Evolutionary conservation across 2,329 filamentous ascomycete species (phyloP).

Genomic region (Anthostomella pinea): DNA sequence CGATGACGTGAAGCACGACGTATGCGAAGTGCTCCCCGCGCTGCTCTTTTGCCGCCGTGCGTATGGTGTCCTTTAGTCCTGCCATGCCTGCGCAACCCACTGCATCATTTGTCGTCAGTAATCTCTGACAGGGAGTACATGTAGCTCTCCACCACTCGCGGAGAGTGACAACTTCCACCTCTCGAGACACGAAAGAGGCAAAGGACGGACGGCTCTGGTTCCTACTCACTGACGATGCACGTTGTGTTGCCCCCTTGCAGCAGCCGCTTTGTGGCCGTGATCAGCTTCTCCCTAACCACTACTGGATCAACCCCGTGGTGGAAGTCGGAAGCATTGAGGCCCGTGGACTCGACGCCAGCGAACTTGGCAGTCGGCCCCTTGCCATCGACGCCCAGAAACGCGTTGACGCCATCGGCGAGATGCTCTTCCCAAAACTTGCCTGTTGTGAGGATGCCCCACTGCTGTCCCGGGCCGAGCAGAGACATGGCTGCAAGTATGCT

Average conservation of each 20-base stretch:
- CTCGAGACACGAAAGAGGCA: too few species aligned
- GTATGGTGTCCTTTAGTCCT: constrained; percentile 75
- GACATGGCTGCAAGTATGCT: constrained; percentile 66
- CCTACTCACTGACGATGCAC: constrained; percentile 72
- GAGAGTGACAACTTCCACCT: too few species aligned
- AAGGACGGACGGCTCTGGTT: too few species aligned
- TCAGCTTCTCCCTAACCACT: constrained; percentile 64
- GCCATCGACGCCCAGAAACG: constrained; percentile 56
- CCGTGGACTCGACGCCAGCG: constrained; percentile 78
- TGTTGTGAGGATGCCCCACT: constrained; percentile 87
- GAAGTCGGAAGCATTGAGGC: constrained; percentile 74
- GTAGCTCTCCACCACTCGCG: too few species aligned
- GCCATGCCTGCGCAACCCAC: constrained; percentile 93
- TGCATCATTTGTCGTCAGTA: too few species aligned
- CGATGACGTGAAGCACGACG: constrained; percentile 64
- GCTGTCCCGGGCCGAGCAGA: constrained; percentile 39
- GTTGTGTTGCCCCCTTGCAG: constrained; percentile 55
- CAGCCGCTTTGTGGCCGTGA: constrained; percentile 65
- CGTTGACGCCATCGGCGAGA: constrained; percentile 61
- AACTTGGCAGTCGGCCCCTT: constrained; percentile 50
- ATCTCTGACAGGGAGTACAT: too few species aligned
- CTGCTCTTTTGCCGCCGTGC: constrained; percentile 62
- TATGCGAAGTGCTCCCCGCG: constrained; percentile 58
- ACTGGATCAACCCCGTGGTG: constrained; percentile 65
- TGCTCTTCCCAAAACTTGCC: constrained; percentile 80